A percentile compares a stretch with the other conserved stretches of the same genome.
These are phyloP conservation scores for Beverwykella pulmonaria DNA, from an alignment of 495 filamentous ascomycete species.

Conservation along the genomic window DNA sequence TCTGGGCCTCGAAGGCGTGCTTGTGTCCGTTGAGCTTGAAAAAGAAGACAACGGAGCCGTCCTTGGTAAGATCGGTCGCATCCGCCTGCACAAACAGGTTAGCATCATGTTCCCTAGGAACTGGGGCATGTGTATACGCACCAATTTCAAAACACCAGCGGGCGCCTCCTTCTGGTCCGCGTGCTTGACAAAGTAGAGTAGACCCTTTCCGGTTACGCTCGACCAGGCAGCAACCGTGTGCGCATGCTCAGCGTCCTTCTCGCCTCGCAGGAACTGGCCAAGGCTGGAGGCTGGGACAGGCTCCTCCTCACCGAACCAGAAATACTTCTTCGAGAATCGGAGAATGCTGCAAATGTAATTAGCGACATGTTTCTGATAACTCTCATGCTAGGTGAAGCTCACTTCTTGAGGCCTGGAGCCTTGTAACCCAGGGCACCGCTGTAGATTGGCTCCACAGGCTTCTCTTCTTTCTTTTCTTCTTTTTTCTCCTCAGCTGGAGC, in stretches of 20 bases:
- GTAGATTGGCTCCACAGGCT: slow-evolving; percentile 63
- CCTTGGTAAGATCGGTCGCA: slow-evolving; percentile 73
- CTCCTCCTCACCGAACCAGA: slow-evolving; percentile 91
- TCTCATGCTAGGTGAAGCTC: slow-evolving; percentile 48
- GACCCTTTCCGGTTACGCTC: slow-evolving; percentile 89
- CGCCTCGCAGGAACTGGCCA: slow-evolving; percentile 73
- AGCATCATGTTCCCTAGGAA: slow-evolving; percentile 5
- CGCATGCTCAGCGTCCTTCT: slow-evolving; percentile 75
- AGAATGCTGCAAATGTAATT: slow-evolving; percentile 54
- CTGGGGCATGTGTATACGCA: slow-evolving; percentile 50
- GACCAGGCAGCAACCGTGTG: slow-evolving; percentile 86
- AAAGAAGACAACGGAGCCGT: slow-evolving; percentile 75
- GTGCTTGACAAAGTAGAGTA: slow-evolving; percentile 89
- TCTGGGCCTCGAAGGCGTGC: slow-evolving; percentile 83
- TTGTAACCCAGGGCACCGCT: slow-evolving; percentile 86
- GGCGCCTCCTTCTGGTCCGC: slow-evolving; percentile 78
- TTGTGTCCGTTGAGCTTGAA: slow-evolving; percentile 84
- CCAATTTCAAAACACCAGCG: slow-evolving; percentile 80
- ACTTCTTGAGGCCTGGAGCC: slow-evolving; percentile 89
- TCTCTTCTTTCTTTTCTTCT: slow-evolving; percentile 56
- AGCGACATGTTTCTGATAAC: slow-evolving; percentile 16
- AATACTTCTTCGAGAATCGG: slow-evolving; percentile 75
- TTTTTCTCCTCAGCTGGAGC: slow-evolving; percentile 51
- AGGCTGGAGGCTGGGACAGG: slow-evolving; percentile 75
- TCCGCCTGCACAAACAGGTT: slow-evolving; percentile 64